Conservation (phyloP, 768 basidiomycete species). For the Suillus cothurnatus region DNA sequence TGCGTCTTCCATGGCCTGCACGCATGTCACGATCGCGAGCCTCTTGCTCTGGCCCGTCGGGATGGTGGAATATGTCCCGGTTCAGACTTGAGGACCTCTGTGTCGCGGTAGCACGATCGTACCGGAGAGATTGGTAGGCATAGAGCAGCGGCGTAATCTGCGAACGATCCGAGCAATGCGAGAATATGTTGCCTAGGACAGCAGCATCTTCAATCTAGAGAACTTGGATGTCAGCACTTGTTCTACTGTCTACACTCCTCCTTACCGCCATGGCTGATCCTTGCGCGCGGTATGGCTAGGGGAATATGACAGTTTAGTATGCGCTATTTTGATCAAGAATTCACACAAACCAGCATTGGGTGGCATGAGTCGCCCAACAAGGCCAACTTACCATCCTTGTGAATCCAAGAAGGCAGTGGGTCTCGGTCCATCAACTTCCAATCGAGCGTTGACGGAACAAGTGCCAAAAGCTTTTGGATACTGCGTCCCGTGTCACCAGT, state of each 20-base stretch:
- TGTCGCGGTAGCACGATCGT: conserved; percentile 49
- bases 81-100: conserved; percentile 55
- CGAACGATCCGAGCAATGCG: conserved; percentile 41
- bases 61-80: conserved; percentile 55
- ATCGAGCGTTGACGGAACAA: conserved; percentile 48
- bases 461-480: conserved; percentile 45
- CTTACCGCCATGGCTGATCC: conserved; percentile 57
- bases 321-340: not conserved
- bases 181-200: conserved; percentile 51
- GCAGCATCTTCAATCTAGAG: conserved; percentile 38
- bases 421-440: conserved; percentile 52
- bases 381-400: conserved; percentile 42
- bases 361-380: conserved; percentile 60
- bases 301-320: not conserved
- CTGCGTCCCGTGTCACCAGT: conserved; percentile 24
- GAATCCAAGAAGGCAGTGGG: conserved; percentile 52
- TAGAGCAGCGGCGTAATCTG: conserved; percentile 51
- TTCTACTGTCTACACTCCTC: not conserved
- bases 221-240: conserved; percentile 12
- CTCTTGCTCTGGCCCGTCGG: conserved; percentile 55
- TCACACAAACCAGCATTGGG: conserved; percentile 47
- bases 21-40: conserved; percentile 55
- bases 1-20: conserved; percentile 49
- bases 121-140: conserved; percentile 56
- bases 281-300: conserved; percentile 54